A percentile compares a stretch with the other conserved stretches of the same genome.
Evolutionary conservation across 1,139 yeast genomes (phyloP).

Genomic region (Pichia sp.): DNA sequence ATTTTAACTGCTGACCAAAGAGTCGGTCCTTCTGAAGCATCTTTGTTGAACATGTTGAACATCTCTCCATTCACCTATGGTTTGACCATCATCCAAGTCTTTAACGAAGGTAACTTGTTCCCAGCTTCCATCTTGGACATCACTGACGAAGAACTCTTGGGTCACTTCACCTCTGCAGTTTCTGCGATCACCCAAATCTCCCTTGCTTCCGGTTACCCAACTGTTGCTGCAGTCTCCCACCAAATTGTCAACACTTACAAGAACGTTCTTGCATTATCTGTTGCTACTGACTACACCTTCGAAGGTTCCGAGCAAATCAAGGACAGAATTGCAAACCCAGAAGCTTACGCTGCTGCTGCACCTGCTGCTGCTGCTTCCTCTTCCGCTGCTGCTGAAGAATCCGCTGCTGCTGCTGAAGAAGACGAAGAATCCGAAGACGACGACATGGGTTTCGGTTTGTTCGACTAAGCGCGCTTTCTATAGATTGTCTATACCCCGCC

Average conservation of each 20-base stretch:
- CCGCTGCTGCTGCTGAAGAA: slow-evolving; percentile 69
- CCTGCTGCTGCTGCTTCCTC: slow-evolving; percentile 73
- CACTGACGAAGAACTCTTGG: slow-evolving; percentile 93
- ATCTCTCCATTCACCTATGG: slow-evolving; percentile 99
- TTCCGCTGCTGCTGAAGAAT: slow-evolving; percentile 51
- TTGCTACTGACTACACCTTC: slow-evolving; percentile 98
- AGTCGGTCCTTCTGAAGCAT: slow-evolving; percentile 99
- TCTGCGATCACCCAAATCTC: slow-evolving; percentile 93
- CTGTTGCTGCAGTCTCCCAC: slow-evolving; percentile 99
- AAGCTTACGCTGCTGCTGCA: slow-evolving; percentile 98
- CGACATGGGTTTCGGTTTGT: slow-evolving; percentile 96
- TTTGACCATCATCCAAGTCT: slow-evolving; percentile 92
- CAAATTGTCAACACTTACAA: slow-evolving; percentile 98
- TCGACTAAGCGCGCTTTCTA: slow-evolving; percentile 58
- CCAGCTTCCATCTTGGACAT: slow-evolving; percentile 95
- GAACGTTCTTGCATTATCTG: slow-evolving; percentile 95
- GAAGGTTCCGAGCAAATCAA: slow-evolving; percentile 99
- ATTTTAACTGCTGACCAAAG: slow-evolving; percentile 79
- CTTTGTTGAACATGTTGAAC: slow-evolving; percentile 98
- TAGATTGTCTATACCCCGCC: too few species aligned
- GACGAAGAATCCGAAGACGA: slow-evolving; percentile 76
- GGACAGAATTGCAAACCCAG: slow-evolving; percentile 99
- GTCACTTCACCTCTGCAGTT: slow-evolving; percentile 90
- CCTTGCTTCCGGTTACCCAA: slow-evolving; percentile 98
- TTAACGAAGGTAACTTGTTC: slow-evolving; percentile 98